Base-by-base conservation (phyloP, 1,139 yeast species). In the Sugiyamaella novakii region DNA sequence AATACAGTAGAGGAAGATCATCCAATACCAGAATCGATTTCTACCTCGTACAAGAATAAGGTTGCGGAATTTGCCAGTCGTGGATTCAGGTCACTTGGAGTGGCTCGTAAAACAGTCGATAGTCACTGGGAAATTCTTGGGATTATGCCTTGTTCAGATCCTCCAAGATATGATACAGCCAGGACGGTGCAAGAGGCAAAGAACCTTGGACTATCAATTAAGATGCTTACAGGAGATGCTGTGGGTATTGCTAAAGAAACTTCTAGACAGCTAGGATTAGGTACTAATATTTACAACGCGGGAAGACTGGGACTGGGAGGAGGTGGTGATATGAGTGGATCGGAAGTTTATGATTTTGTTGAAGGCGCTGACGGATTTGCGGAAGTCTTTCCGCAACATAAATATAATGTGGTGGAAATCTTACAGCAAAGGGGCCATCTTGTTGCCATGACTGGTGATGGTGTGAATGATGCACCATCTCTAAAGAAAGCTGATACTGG, bases 391-490 rank as follows among this genome's bases (percentile, higher is more conserved):
- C 87, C 87, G 57, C 85, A 83, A 75, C 87, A 83, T 76, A 83
- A 83, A 77, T 82, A 82, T 77, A 82, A 82, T 65, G 87, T 84
- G 64, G 87, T 82, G 68, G 87, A 82, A 73, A 82, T 82, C 65
- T 79, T 82, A 67, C 87, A 83, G 74, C 78, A 80, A 63, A 80
- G 87, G 73, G 87, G 87, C 66, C 81, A 81, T 78, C 77, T 82
- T 70, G 86, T 82, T 67, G 87, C 87, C 70, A 82, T 82, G 87
- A 82, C 87, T 72, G 87, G 87, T 77, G 87, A 82, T 67, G 87
- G 87, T 77, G 87, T 82, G 63, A 82, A 82, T 73, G 87, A 82
- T 70, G 87, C 87, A 59, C 87, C 87, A 63, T 83, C 87, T 49
- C 77, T 82, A 71, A 83, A 82, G 80, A 82, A 82, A 77, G 86